Evolutionary conservation across 2,329 filamentous ascomycete species (phyloP).

Genomic region (Claviceps monticola): DNA sequence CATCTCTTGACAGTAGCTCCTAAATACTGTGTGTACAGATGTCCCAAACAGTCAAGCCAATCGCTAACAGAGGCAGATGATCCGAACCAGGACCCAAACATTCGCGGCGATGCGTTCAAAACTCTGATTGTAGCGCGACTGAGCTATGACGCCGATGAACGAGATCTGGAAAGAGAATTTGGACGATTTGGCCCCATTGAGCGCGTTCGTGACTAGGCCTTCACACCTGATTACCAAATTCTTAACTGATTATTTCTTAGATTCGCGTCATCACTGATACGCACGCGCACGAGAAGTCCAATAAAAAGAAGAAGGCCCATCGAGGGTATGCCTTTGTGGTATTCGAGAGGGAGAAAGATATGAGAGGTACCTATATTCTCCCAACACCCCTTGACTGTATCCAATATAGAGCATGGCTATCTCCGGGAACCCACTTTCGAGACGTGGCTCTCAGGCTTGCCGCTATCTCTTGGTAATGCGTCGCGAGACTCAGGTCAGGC

Average conservation of each 20-base stretch:
- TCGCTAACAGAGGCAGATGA: constrained; percentile 42
- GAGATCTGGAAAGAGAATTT: constrained; percentile 88
- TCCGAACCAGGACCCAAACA: constrained; percentile 71
- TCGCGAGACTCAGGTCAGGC: constrained; percentile 33
- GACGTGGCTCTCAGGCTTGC: constrained; percentile 30
- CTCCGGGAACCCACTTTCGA: constrained; percentile 14
- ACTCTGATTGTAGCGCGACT: constrained; percentile 86
- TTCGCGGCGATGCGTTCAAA: constrained; percentile 86
- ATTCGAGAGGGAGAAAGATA: constrained; percentile 93
- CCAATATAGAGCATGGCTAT: constrained; percentile 2
- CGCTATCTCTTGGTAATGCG: constrained; percentile 22
- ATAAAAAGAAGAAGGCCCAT: constrained; percentile 70
- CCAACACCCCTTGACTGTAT: constrained; percentile 9
- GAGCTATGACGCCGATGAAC: constrained; percentile 76
- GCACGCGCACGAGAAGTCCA: constrained; percentile 51
- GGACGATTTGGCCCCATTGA: constrained; percentile 89
- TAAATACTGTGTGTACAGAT: constrained; percentile 39
- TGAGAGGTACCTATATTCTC: constrained; percentile 70
- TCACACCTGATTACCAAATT: background rate
- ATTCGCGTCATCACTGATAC: constrained; percentile 79
- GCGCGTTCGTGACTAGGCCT: constrained; percentile 42
- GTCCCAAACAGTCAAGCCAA: background rate
- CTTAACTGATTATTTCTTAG: constrained; percentile 26
- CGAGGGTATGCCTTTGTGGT: constrained; percentile 93
- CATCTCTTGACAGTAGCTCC: constrained; percentile 49